Evolutionary conservation across 768 basidiomycete genomes (phyloP), one percentile per base, ranked within the genome.

Genomic region (Rhizopogon roseolus): DNA sequence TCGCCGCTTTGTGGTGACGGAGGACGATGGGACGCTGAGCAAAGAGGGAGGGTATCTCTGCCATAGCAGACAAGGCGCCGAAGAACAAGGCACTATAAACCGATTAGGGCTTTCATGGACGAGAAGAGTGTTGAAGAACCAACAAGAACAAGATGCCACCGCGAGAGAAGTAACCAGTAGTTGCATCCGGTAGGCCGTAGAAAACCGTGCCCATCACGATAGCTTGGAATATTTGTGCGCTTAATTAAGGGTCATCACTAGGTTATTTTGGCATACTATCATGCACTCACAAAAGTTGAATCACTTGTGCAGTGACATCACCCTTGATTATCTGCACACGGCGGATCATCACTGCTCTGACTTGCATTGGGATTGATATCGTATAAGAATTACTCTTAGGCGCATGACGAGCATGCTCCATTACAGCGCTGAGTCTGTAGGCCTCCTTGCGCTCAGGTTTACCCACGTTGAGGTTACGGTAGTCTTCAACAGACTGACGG

Each of bases 61-160:
- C 74, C 81, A 86, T 80, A 13, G 79, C 72, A 3, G 77, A 73
- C 22, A 89, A 64, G 0, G 81, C 82, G 4, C 79, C 70, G 56
- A 86, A 82, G 13, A 88, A 74, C 5, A 86, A 65, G 1, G 84
- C 66, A 50, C 84, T 86, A 46, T 1, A 19, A 37, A 27, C 14
- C 0, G 11, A 25, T 32, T 16, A 44, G 60, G 29, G 62, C 13
- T 32, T 19, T 66, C 19, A 41, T 5, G 51, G 50, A 46, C 25
- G 27, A 41, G 13, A 4, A 39, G 3, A 14, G 0, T 22, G 11
- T 37, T 1, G 17, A 37, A 5, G 38, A n/a, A 73, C 80, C 32
- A 59, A 86, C 80, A 93, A 90, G 79, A 91, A 92, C 13, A 93
- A 73, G 34, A 88, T 77, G 63, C 90, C 90, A n/a, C 90, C 90